phyloP scores from a whole-genome alignment of 352 stramenopile genomes.

The Thraustotheca clavata region DNA sequence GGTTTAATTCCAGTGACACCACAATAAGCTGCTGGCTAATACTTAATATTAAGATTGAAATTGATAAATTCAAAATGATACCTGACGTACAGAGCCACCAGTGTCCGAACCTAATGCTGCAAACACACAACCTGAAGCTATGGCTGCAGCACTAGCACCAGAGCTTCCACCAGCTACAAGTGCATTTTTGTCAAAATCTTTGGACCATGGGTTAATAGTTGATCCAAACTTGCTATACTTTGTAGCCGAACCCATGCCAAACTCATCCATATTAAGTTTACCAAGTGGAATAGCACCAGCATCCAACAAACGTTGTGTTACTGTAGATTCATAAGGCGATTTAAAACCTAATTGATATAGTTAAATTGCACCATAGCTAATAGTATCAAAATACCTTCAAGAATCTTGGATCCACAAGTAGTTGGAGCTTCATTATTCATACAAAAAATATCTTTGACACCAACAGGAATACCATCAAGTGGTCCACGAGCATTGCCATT shows the following conservation, averaged over 20 bases:
- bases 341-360: constrained; percentile 51
- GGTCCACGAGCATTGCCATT: constrained; percentile 33
- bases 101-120: constrained; percentile 96
- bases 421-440: constrained; percentile 77
- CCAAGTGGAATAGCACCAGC: constrained; percentile 90
- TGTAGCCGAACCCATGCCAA: constrained; percentile 96
- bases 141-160: constrained; percentile 89
- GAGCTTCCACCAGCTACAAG: constrained; percentile 90
- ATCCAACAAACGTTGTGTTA: constrained; percentile 74
- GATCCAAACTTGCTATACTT: constrained; percentile 84
- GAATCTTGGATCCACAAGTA: constrained; percentile 84
- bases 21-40: constrained; percentile 90
- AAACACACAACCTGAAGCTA: constrained; percentile 87
- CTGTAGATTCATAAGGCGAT: constrained; percentile 84
- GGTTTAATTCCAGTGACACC: constrained; percentile 96
- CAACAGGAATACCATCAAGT: constrained; percentile 94
- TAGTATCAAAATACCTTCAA: constrained; percentile 36
- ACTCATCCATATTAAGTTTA: constrained; percentile 99
- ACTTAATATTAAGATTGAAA: not conserved
- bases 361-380: not conserved
- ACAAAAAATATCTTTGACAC: constrained; percentile 96
- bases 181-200: constrained; percentile 36
- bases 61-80: constrained; percentile 18
- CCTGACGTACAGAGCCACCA: constrained; percentile 92
- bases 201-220: constrained; percentile 86